A percentile compares a stretch with the other conserved stretches of the same genome.
Conservation (phyloP, 495 filamentous ascomycete species). For the Trichocladium antarcticum region DNA sequence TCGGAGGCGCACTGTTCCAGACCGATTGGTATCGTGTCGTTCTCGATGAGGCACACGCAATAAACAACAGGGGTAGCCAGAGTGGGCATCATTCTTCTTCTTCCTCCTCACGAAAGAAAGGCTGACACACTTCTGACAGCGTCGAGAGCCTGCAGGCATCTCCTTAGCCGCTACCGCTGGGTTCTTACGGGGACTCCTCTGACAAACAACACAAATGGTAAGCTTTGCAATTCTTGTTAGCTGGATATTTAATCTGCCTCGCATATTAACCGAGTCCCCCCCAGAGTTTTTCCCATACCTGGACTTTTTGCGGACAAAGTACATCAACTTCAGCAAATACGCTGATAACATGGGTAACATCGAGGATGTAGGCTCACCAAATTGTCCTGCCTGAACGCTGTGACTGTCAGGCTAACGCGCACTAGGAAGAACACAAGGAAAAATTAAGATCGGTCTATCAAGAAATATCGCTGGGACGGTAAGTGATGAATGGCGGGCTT, state of each 20-base stretch:
- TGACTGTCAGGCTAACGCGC: background rate
- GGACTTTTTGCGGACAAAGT: conserved; percentile 41
- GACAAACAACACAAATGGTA: conserved; percentile 34
- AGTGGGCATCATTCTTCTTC: conserved; percentile 2
- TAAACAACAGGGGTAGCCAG: conserved; percentile 44
- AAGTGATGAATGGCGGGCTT: background rate
- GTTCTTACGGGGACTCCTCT: conserved; percentile 51
- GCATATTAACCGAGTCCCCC: no score
- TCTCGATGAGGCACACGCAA: conserved; percentile 51
- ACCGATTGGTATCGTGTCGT: conserved; percentile 45
- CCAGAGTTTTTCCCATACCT: conserved; percentile 50
- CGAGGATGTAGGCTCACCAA: conserved; percentile 8
- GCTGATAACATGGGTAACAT: conserved; percentile 30
- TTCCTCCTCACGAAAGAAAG: background rate
- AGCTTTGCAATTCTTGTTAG: background rate
- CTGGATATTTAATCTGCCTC: no score
- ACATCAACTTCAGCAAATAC: conserved; percentile 33
- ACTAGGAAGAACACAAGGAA: background rate
- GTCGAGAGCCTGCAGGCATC: conserved; percentile 41
- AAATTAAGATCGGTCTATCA: background rate
- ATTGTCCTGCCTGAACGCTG: no score
- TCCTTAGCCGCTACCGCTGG: conserved; percentile 49
- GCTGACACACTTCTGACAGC: conserved; percentile 29
- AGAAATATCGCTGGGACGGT: conserved; percentile 4
- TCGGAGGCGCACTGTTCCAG: conserved; percentile 31